Evolutionary conservation across 441 rosid genomes (phyloP).

Genomic region (Aleurites moluccanus): DNA sequence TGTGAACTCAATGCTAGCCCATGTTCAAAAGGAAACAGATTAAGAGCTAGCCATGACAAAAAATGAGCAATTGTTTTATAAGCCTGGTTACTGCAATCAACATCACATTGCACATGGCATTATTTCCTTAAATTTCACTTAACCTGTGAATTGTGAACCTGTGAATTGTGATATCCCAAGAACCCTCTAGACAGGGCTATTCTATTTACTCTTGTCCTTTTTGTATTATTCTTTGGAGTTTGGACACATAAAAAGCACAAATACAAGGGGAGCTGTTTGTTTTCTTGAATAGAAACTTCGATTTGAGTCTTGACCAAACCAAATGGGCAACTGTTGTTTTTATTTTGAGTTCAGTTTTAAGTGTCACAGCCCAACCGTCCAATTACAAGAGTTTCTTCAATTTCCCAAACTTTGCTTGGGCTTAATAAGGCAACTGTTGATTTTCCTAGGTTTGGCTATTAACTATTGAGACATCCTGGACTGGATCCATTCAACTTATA

Average conservation of each 20-base stretch:
- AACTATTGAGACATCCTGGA: too few species aligned
- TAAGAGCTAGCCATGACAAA: neutral
- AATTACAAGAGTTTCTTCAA: neutral
- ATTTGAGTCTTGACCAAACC: neutral
- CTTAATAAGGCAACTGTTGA: neutral
- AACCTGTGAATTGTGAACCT: too few species aligned
- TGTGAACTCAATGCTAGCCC: neutral
- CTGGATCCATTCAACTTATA: too few species aligned
- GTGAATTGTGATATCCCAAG: too few species aligned
- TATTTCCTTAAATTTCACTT: neutral
- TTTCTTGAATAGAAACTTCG: too few species aligned
- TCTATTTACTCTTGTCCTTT: neutral
- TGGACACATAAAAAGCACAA: neutral
- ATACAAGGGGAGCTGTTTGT: neutral
- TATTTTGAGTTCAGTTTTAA: neutral
- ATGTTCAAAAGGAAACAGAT: neutral
- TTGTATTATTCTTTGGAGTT: neutral
- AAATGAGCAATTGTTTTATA: neutral
- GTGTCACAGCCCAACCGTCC: neutral
- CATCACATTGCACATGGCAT: neutral
- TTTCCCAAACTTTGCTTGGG: neutral
- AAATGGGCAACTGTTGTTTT: neutral
- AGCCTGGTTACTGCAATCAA: neutral
- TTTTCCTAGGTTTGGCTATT: too few species aligned
- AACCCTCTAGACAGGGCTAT: neutral